Evolutionary conservation across 805 yeast species (phyloP).

Genomic region (Spathaspora girioi): DNA sequence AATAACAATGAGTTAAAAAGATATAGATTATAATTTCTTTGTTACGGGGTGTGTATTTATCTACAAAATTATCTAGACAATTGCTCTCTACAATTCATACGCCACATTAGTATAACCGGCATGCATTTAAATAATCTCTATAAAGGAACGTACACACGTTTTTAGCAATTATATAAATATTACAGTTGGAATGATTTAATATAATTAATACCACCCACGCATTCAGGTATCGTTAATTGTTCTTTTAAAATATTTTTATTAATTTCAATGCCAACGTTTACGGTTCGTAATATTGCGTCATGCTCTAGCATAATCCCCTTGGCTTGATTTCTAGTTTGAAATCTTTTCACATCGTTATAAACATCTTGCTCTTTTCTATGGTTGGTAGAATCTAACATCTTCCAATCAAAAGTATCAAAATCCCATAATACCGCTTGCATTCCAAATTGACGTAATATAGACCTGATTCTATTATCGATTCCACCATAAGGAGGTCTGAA

Average conservation of each 20-base stretch:
- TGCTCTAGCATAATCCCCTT: constrained; percentile 82
- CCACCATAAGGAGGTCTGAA: constrained; percentile 98
- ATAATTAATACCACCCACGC: constrained; percentile 66
- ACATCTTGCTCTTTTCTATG: constrained; percentile 48
- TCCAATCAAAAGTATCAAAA: constrained; percentile 90
- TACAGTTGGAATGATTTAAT: constrained; percentile 32
- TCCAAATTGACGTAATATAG: constrained; percentile 79
- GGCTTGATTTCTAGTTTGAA: constrained; percentile 34
- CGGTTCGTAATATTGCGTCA: constrained; percentile 68
- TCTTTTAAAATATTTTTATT: constrained; percentile 50
- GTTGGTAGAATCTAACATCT: constrained; percentile 41
- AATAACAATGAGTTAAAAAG: background rate
- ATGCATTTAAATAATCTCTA: background rate
- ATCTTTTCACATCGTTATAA: constrained; percentile 49
- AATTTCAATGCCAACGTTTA: constrained; percentile 62
- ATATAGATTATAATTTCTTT: background rate
- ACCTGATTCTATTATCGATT: constrained; percentile 78
- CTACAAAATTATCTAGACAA: background rate
- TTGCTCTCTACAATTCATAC: background rate
- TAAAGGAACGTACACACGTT: background rate
- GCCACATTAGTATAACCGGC: background rate
- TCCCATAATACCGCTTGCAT: constrained; percentile 90
- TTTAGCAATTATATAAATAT: background rate
- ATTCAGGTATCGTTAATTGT: constrained; percentile 79
- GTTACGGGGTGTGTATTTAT: background rate